Base-by-base conservation (phyloP, 495 filamentous ascomycete species). In the Pyronema omphalodes region DNA sequence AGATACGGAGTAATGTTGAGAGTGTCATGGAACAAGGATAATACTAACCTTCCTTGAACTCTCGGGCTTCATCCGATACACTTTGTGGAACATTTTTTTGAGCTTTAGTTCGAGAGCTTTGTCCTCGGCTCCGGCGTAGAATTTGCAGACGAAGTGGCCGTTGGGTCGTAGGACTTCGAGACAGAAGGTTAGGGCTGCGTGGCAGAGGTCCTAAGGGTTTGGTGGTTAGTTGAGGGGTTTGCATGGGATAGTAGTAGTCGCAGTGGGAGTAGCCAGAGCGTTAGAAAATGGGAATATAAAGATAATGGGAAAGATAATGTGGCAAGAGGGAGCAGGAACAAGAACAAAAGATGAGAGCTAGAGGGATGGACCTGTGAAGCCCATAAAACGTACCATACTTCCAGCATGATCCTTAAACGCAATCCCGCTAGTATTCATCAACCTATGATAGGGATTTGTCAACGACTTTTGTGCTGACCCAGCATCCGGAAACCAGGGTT, bases 371-470 rank as follows among this genome's bases (percentile, higher is more conserved):
- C n/a, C n/a, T n/a, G n/a, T n/a, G n/a, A 41, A 3, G 44, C 36
- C 40, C 40, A 19, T 18, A 37, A 29, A 36, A 70, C 80, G 61
- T 71, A 95, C 91, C 85, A 98, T 98, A 69, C 87, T 94, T 36
- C 86, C 86, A 29, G 79, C 82, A 69, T 98, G 93, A 70, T 98
- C 91, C 67, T 76, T 77, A 67, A 93, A 86, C 14, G 63, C 66
- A 56, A 86, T 81, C 39, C 91, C 91, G 68, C 84, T 94, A 48
- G 88, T 93, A 69, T 96, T 95, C 87, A 94, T 94, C 86, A 98
- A 83, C 91, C 91, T 98, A 72, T 66, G 66, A 77, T 88, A 88
- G 49, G 88, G 85, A 74, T 87, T 75, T 88, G 80, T 91, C 74
- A 95, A 74, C 71, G 80, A 91, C 69, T 76, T 84, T 70, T 82